Percentiles rank a stretch among this genome's conserved stretches.
phyloP scores from a whole-genome alignment of 352 stramenopile species.

The Pythium periplocum region DNA sequence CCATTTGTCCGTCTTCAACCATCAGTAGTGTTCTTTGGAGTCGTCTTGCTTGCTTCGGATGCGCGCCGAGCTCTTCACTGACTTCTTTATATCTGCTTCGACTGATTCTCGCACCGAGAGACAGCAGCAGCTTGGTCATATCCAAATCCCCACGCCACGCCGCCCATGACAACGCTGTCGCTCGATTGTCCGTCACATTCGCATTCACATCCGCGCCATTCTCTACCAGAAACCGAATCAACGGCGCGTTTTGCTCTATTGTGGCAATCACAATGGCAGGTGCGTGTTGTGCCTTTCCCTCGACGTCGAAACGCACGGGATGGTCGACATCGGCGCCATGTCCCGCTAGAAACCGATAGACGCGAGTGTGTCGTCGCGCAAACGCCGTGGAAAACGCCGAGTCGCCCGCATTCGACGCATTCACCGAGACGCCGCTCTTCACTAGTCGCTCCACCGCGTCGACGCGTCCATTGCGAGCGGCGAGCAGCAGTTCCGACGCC shows the following conservation, averaged over 20 bases:
- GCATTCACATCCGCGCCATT: conserved; percentile 1
- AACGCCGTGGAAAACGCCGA: conserved; percentile 11
- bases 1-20: no score
- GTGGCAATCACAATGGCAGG: background rate
- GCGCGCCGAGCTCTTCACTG: no score
- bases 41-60: no score
- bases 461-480: background rate
- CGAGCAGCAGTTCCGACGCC: no score
- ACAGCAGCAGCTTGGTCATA: conserved; percentile 3
- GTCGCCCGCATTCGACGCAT: background rate
- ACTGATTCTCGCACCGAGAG: background rate
- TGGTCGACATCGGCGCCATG: conserved; percentile 1
- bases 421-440: no score
- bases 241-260: conserved; percentile 2
- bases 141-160: conserved; percentile 3
- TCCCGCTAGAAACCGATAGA: conserved; percentile 3
- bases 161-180: conserved; percentile 3
- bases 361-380: background rate
- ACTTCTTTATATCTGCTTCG: no score
- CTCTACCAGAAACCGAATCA: conserved; percentile 6
- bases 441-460: background rate
- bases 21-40: no score
- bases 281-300: no score
- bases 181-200: background rate
- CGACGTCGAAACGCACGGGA: background rate